Base-by-base conservation (phyloP, 805 yeast species). In the Metschnikowia similis region DNA sequence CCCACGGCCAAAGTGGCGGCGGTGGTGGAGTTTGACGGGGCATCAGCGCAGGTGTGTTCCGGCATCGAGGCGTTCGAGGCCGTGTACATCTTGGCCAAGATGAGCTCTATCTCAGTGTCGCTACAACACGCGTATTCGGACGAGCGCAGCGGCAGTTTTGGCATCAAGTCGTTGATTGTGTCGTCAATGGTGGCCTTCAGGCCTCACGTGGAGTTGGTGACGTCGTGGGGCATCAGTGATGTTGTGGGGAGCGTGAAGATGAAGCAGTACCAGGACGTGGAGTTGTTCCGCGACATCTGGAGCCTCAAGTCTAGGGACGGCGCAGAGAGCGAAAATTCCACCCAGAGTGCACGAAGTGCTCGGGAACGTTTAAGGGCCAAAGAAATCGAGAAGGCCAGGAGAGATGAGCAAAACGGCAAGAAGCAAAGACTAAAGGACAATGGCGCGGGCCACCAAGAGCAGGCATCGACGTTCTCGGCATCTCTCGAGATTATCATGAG, bases 1-100 rank as follows among this genome's bases (percentile, higher is more conserved):
- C 99, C 99, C 1, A 84, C 84, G 14, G 98, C 98, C 0, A 89
- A 88, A 62, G 94, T 94, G 1, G 90, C 89, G 35, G 95, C 97
- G 0, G 80, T 86, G 34, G 84, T 89, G 13, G 86, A 89, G 7
- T 77, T 85, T 21, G 85, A 83, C 17, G 84, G 85, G 0, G 78
- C 89, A n/a, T 79, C 75, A 21, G 56, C 89, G 34, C 80, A 81
- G 45, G 55, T 85, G 8, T 78, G 79, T 38, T 72, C 88, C 0
- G 77, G 80, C 0, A 29, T 49, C 11, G 55, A 52, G 32, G 40
- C 48, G 0, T 29, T 45, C 5, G 53, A 45, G 17, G 42, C 53
- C 6, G 48, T 56, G 14, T 51, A 51, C 39, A 42, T 55, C 13
- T 3, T 51, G 0, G 62, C 83, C 2, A 72, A 76, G 13, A 54